These are phyloP conservation scores for Globisporangium viniferum DNA, from an alignment of 352 stramenopile genomes.

Conservation along the genomic window DNA sequence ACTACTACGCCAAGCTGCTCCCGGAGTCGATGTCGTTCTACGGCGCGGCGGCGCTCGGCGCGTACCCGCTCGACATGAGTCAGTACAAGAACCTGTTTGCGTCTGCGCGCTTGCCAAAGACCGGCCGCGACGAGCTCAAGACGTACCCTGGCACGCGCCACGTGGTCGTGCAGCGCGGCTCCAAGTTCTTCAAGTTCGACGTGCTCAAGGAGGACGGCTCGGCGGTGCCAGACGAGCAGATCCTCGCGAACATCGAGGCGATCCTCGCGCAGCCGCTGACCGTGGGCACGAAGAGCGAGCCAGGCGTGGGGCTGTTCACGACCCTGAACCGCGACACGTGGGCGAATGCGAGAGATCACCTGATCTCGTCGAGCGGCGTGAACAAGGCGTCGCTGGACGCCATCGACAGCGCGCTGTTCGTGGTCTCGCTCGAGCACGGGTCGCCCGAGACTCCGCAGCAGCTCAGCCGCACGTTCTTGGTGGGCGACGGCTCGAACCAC, in stretches of 20 bases:
- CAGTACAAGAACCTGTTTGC: constrained; percentile 90
- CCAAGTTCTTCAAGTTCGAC: constrained; percentile 87
- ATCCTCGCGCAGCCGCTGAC: constrained; percentile 70
- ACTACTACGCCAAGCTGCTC: constrained; percentile 82
- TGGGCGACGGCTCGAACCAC: constrained; percentile 82
- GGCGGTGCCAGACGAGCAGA: constrained; percentile 66
- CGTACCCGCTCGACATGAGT: constrained; percentile 91
- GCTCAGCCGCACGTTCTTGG: constrained; percentile 75
- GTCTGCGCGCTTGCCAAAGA: constrained; percentile 67
- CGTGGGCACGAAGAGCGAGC: constrained; percentile 28
- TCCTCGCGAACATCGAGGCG: constrained; percentile 81
- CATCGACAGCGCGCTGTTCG: constrained; percentile 87
- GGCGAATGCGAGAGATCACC: constrained; percentile 60
- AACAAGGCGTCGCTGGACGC: constrained; percentile 74
- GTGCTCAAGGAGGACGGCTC: constrained; percentile 66
- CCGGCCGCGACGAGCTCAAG: constrained; percentile 70
- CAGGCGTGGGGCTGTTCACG: constrained; percentile 74
- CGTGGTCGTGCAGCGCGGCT: constrained; percentile 82
- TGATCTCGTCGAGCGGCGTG: constrained; percentile 40
- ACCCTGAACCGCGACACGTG: constrained; percentile 84
- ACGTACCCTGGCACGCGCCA: constrained; percentile 61
- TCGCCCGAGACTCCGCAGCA: constrained; percentile 51
- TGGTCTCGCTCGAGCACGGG: constrained; percentile 75
- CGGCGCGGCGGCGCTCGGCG: constrained; percentile 74
- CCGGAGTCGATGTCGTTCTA: constrained; percentile 87